Evolutionary conservation across 371 early-diverging fungal genomes (phyloP).

Genomic region (Cladochytrium tenue): DNA sequence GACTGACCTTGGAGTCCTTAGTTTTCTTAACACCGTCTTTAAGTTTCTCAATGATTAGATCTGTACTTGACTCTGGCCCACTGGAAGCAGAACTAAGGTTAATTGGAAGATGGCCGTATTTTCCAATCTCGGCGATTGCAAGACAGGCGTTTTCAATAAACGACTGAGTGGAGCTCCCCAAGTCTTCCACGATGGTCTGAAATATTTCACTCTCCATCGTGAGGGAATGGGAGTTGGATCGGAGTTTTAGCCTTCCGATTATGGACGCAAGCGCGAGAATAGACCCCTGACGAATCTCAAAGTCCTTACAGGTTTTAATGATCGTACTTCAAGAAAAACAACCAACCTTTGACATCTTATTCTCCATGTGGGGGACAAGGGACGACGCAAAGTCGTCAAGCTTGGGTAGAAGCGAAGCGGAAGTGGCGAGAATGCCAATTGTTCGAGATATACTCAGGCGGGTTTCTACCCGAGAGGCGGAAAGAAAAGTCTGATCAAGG

Average conservation of each 20-base stretch:
- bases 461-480: constrained; percentile 66
- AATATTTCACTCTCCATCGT: constrained; percentile 43
- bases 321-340: background rate
- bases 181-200: constrained; percentile 39
- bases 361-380: constrained; percentile 34
- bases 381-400: constrained; percentile 2
- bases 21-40: constrained; percentile 44
- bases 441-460: constrained; percentile 69
- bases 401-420: constrained; percentile 22
- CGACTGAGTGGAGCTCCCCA: constrained; percentile 50
- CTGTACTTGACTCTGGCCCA: constrained; percentile 9
- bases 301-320: constrained; percentile 5
- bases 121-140: constrained; percentile 68
- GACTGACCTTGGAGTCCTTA: constrained; percentile 65
- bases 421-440: constrained; percentile 74
- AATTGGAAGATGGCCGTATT: constrained; percentile 47
- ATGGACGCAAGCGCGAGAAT: constrained; percentile 68
- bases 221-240: constrained; percentile 32
- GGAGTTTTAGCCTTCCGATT: constrained; percentile 63
- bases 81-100: background rate
- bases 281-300: constrained; percentile 66
- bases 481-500: constrained; percentile 48
- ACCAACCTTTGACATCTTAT: constrained; percentile 42
- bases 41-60: constrained; percentile 48
- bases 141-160: constrained; percentile 59